Evolutionary conservation across 1,284 basidiomycete species (phyloP).

Genomic region (Trichosporon coremiiforme): DNA sequence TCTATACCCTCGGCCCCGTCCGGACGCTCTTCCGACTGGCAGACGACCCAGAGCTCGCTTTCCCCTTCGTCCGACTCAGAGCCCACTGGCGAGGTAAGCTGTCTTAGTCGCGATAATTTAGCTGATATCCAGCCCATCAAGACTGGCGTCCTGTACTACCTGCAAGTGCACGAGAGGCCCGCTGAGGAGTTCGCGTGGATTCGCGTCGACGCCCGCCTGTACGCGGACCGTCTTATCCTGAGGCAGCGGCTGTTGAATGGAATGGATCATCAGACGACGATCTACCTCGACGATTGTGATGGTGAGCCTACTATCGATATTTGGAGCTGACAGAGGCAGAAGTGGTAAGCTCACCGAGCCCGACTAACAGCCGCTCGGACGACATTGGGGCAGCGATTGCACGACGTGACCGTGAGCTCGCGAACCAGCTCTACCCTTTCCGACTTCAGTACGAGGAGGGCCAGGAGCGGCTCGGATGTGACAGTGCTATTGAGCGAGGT

Average conservation of each 20-base stretch:
- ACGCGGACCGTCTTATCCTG: constrained; percentile 73
- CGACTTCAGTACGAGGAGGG: constrained; percentile 83
- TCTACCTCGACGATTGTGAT: constrained; percentile 76
- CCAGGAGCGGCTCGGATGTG: constrained; percentile 77
- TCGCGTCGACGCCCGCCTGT: constrained; percentile 77
- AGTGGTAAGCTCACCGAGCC: constrained; percentile 75
- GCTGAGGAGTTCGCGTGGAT: constrained; percentile 78
- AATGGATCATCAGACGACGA: constrained; percentile 73
- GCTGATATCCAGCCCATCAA: constrained; percentile 67
- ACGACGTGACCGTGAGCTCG: constrained; percentile 62
- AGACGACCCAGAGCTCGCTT: background rate
- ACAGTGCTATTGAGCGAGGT: constrained; percentile 72
- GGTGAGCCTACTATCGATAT: constrained; percentile 49
- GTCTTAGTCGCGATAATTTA: background rate
- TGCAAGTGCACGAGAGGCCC: constrained; percentile 71
- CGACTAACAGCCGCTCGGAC: constrained; percentile 65
- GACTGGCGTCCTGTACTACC: constrained; percentile 80
- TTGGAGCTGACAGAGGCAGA: constrained; percentile 58
- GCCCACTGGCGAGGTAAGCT: constrained; percentile 60
- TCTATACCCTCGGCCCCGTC: background rate
- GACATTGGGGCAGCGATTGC: constrained; percentile 83
- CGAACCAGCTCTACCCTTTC: constrained; percentile 79
- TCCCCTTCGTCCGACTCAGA: constrained; percentile 13
- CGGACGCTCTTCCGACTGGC: background rate
- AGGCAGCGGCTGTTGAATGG: constrained; percentile 79